Base-by-base conservation (phyloP, 176 grass and related monocot genomes). In the Rhipidocladum racemiflorum region DNA sequence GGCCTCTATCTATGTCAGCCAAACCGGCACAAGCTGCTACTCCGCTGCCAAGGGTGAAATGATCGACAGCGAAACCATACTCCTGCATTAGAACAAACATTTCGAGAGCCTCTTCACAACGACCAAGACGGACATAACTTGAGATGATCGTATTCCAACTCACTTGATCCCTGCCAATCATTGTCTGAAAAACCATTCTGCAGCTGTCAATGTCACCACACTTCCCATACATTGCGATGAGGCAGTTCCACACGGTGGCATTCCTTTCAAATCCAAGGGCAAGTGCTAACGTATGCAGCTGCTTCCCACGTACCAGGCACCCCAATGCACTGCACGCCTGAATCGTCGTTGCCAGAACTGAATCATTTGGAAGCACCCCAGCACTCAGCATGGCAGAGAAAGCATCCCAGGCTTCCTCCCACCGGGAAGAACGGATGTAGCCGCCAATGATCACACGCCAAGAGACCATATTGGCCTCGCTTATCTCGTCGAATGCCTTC, bases 111-210 rank as follows among this genome's bases (percentile, higher is more conserved):
- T 90, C 72, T 67, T 85, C 24, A 7, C 48, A 82, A 50, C 54
- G 32, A 30, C 85, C 85, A 68, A 85, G 61, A 48, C 24, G 85
- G 18, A 78, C 87, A 79, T 87, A 93, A 20, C 87, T 82, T 64
- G 87, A 90, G 68, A 93, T 75, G 12, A 90, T 82, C 0, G 91
- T 82, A 61, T 93, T 87, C 87, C 91, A 90, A 11, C 81, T 90
- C 50, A 87, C 85, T 69, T 85, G 91, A 82, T 81, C 79, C 50
- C 61, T 90, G 61, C 75, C 62, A 16, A 63, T 27, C 29, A 87
- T 75, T 2, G 68, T 65, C 18, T 77, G 64, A 65, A 83, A 90
- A 36, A 85, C 81, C 54, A 60, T 63, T 46, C 21, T 61, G 61
- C 72, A 93, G 27, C 65, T 56, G 61, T 70, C 76, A 43, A 85